Base-by-base conservation (phyloP, 306 rosid species). In the Rosa chinensis region DNA sequence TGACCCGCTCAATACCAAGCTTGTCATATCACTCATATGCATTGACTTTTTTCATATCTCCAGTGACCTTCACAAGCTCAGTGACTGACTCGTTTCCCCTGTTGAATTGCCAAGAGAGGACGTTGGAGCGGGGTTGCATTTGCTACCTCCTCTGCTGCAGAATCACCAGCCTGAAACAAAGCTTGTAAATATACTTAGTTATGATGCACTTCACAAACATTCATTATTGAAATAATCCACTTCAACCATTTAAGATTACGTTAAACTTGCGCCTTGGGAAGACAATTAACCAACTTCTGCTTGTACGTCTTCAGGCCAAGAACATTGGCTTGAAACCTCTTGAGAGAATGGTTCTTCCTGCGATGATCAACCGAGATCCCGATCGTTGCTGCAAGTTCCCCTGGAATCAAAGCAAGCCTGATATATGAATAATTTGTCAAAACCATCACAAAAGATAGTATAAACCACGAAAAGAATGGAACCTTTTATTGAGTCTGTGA, bases 301-400 rank as follows among this genome's bases (percentile, higher is more conserved):
- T 87, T 87, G 73, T 87, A 87, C 5, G 92, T 89, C 81, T 87
- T 89, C 85, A 89, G 73, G 81, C 90, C 82, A 66, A 87, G 92
- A 6, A 83, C 89, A 83, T 89, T 89, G 45, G 83, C 43, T 78
- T 89, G 92, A 53, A 89, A 88, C 61, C 90, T 74, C 78, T 89
- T 90, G 23, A 89, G 49, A 35, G 92, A 89, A 23, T 86, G 77
- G 45, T 86, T 89, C 70, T 70, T 86, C 42, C 92, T 71, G 2
- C 90, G 85, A 74, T 89, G 92, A 73, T 89, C 92, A 39, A 89
- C 86, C 49, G 92, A 68, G 14, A 89, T 89, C 40, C 92, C 92
- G 32, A 89, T 84, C 14, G 90, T 86, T 6, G 83, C 84, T 10
- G 90, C 92, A 63, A 80, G 73, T 47, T 89, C 86, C 86, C 85